phyloP scores from a whole-genome alignment of 2,329 filamentous ascomycete genomes.

The Fusarium annulatum region DNA sequence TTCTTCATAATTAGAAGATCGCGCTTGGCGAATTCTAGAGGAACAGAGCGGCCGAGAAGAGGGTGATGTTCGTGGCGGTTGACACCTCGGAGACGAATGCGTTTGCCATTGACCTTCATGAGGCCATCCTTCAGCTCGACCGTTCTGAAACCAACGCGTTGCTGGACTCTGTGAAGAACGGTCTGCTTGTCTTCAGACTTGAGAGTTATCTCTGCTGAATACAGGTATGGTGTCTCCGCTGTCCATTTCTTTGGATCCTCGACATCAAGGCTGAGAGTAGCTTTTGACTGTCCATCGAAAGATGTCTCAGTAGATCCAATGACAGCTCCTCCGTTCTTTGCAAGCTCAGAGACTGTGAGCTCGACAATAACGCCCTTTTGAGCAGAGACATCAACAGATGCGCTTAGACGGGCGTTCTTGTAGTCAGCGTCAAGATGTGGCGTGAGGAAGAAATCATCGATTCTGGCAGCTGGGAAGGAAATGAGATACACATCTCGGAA shows the following conservation, averaged over 20 bases:
- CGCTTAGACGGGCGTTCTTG: slow-evolving; percentile 59
- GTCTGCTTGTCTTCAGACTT: slow-evolving; percentile 51
- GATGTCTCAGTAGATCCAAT: slow-evolving; percentile 44
- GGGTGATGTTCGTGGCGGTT: slow-evolving; percentile 76
- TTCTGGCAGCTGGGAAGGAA: slow-evolving; percentile 64
- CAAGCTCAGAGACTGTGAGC: slow-evolving; percentile 56
- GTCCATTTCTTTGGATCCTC: slow-evolving; percentile 72
- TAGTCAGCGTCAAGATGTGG: slow-evolving; percentile 67
- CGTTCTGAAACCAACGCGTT: slow-evolving; percentile 70
- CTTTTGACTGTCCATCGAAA: slow-evolving; percentile 41
- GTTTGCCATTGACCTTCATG: slow-evolving; percentile 72
- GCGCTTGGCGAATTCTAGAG: slow-evolving; percentile 68
- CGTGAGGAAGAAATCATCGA: slow-evolving; percentile 67
- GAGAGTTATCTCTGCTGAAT: slow-evolving; percentile 66
- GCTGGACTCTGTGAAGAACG: slow-evolving; percentile 59
- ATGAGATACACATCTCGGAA: slow-evolving; percentile 74
- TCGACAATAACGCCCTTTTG: slow-evolving; percentile 51
- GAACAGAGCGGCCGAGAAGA: slow-evolving; percentile 69
- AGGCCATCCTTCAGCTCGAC: slow-evolving; percentile 72
- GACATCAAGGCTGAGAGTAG: slow-evolving; percentile 60
- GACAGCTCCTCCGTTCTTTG: slow-evolving; percentile 49
- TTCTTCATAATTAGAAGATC: slow-evolving; percentile 76
- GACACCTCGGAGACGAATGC: slow-evolving; percentile 72
- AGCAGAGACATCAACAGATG: slow-evolving; percentile 58
- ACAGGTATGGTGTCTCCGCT: slow-evolving; percentile 73